Base-by-base conservation (phyloP, 352 stramenopile genomes). In the Globisporangium perplexum region DNA sequence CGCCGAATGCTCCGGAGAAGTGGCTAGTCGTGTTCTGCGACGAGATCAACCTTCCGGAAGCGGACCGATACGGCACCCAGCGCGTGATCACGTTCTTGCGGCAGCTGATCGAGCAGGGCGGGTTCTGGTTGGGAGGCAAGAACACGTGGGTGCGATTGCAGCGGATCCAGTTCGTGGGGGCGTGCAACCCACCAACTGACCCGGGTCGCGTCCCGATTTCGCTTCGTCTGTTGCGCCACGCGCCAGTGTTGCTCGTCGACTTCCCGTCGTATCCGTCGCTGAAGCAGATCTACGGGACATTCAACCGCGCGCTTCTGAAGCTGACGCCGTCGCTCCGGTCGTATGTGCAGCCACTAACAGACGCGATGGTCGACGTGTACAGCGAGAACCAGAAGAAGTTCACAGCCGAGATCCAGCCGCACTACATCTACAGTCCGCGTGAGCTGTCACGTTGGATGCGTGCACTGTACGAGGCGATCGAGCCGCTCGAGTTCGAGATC, bases 11-110 rank as follows among this genome's bases (percentile, higher is more conserved):
- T 68, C 90, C 73, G 38, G 96, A 96, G 57, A 98, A 96, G 62
- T 99, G 96, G 96, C 83, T 99, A 2, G 97, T 99, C 49, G 91
- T 99, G 7, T 99, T 99, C 68, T 99, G 96, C 55, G 98, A 99
- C 72, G 98, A 99, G 82, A 98, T 99, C 59, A 99, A 99, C 74
- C 80, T 99, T 47, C 98, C 98, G 0, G 93, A 97, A 53, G 79
- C 97, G 35, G 98, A 99, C 72, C 74, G 76, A 10, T 99, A 99
- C 69, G 98, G 98, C 31, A 99, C 97, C 8, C 98, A 99, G 73
- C 81, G 94, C 33, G 97, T 99, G 4, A 98, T 99, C 44, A 99
- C 95, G 36, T 99, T 99, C 63, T 88, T 99, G 74, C 83, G 98
- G 23, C 96, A 99, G 63, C 69, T 99, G 31, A 96, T 98, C 11